Evolutionary conservation across 805 yeast genomes (phyloP).

Genomic region (Tetrapisispora pingtungensis): DNA sequence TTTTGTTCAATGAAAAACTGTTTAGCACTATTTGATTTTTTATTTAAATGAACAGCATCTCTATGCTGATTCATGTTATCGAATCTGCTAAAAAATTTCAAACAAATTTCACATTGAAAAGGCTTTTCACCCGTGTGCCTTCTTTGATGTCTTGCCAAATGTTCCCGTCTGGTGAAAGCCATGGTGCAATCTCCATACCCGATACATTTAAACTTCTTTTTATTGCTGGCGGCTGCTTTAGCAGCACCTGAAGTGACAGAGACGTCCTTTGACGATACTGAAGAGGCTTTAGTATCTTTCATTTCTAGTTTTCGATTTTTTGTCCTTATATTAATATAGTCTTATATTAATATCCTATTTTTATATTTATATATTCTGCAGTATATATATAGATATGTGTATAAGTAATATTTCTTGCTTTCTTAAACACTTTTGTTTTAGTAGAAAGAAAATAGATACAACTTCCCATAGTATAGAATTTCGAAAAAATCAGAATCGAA

Average conservation of each 20-base stretch:
- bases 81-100: slow-evolving; percentile 69
- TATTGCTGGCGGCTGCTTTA: background rate
- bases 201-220: slow-evolving; percentile 36
- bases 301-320: too few species aligned
- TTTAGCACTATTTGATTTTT: background rate
- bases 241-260: background rate
- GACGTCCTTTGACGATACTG: too few species aligned
- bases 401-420: too few species aligned
- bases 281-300: too few species aligned
- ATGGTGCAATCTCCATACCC: slow-evolving; percentile 81
- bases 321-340: too few species aligned
- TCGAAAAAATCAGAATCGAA: too few species aligned
- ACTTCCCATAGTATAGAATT: too few species aligned
- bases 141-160: slow-evolving; percentile 80
- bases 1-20: background rate
- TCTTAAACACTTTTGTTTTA: too few species aligned
- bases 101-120: slow-evolving; percentile 73
- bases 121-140: slow-evolving; percentile 95
- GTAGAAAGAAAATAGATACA: too few species aligned
- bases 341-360: too few species aligned
- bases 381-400: too few species aligned
- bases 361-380: too few species aligned
- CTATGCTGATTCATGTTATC: slow-evolving; percentile 88
- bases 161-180: slow-evolving; percentile 87
- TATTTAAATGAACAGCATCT: slow-evolving; percentile 60